A percentile compares a stretch with the other conserved stretches of the same genome.
phyloP scores from a whole-genome alignment of 2,329 filamentous ascomycete genomes.

The Pseudogymnoascus sp. region DNA sequence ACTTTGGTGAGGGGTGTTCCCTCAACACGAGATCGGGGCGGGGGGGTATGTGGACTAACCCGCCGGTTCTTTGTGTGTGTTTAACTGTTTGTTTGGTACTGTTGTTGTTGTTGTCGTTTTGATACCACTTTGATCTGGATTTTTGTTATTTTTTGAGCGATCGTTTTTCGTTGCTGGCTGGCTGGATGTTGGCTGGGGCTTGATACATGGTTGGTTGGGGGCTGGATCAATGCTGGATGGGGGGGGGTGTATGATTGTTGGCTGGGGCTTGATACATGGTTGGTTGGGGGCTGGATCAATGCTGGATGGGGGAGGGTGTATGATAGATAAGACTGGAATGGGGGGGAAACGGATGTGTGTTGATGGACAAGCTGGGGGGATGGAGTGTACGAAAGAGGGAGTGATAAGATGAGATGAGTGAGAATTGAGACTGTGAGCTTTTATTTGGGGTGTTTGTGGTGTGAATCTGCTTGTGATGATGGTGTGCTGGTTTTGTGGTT shows the following conservation, averaged over 20 bases:
- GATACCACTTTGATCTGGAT: constrained; percentile 2
- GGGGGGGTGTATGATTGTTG: no score
- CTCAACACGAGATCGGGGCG: neutral
- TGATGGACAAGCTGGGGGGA: neutral
- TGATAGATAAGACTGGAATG: neutral
- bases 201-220: neutral
- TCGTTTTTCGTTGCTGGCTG: neutral
- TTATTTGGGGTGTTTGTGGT: neutral
- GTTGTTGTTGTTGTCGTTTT: neutral
- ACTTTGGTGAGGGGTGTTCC: neutral
- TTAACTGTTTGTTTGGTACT: neutral
- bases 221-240: no score
- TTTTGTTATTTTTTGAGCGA: neutral
- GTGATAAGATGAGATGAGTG: neutral
- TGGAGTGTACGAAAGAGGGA: neutral
- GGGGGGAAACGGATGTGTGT: neutral
- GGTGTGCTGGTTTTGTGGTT: neutral
- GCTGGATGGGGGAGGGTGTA: neutral
- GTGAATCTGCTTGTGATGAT: neutral
- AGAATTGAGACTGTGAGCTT: neutral
- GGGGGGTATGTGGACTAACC: neutral
- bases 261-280: no score
- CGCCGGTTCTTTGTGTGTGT: neutral
- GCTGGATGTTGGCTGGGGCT: neutral
- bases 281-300: neutral